Evolutionary conservation across 345 rosid genomes (phyloP), one percentile per base, ranked within the genome.

Genomic region (Populus nigra): DNA sequence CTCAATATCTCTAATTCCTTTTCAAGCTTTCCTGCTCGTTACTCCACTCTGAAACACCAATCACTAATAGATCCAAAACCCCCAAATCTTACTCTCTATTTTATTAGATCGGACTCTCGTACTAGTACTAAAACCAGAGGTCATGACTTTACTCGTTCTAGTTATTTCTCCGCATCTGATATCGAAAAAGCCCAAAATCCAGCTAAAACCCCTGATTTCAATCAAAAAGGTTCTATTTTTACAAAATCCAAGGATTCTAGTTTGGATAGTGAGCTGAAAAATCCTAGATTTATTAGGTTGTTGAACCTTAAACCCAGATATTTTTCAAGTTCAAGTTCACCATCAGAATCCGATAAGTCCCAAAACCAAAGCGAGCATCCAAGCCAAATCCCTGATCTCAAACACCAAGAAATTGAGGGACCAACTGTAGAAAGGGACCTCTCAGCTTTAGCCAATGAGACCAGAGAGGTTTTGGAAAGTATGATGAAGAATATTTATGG

Each of bases 341-440:
- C 77, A 38, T 3, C 82, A 4, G 85, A 77, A 27, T n/a, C 77
- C 1, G 83, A 80, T 63, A 53, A 90, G n/a, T 62, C 78, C 10
- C 68, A 29, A 8, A 80, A 63, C 2, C 41, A 59, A 5, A 78
- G 72, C 18, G 85, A 78, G 33, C 77, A 82, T 53, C 88, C 89
- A 6, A 90, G 86, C 76, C 79, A 87, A 75, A 91, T 85, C 80
- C 85, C 88, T 5, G 83, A 88, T 70, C 89, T 91, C 89, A 91
- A 93, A 87, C 97, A 92, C 87, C 99, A 92, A 73, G 98, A 96
- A 82, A 92, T 96, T 81, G 96, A 92, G 76, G 99, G 98, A 1
- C 96, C 97, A 1, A 96, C 99, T 0, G 97, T 91, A 27, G 98
- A 93, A 57, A 89, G 98, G 7, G 97, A 96, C 79, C 73, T 89